These are phyloP conservation scores for Ramaria rubella DNA, from an alignment of 768 basidiomycete species.

Conservation along the genomic window DNA sequence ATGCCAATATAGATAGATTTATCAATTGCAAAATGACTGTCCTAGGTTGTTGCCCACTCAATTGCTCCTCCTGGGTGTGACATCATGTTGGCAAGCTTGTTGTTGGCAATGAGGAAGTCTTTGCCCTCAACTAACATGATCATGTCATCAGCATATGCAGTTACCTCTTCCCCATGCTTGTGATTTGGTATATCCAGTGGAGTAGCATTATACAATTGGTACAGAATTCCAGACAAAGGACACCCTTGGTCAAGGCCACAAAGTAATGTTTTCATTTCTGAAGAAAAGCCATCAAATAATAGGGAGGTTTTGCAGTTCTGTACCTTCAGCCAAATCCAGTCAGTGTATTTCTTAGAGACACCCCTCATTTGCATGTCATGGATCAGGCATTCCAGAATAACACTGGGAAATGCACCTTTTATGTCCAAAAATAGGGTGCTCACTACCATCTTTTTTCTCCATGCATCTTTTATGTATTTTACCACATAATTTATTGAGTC, in stretches of 20 bases:
- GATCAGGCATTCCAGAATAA: neutral
- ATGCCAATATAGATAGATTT: neutral
- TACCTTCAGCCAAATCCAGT: neutral
- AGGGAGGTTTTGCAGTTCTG: neutral
- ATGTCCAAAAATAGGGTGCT: neutral
- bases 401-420: neutral
- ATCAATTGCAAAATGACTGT: neutral
- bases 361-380: neutral
- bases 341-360: neutral
- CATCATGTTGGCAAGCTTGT: neutral
- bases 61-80: neutral
- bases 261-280: no score
- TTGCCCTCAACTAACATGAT: neutral
- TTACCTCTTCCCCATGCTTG: neutral
- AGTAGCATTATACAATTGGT: neutral
- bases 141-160: neutral
- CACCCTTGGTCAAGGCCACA: neutral
- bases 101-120: neutral
- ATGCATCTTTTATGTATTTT: neutral
- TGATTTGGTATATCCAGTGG: neutral
- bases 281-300: neutral
- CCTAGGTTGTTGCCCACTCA: neutral
- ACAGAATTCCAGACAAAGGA: neutral
- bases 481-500: neutral
- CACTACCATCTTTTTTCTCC: neutral